Conservation (phyloP, 257 asterid genomes). For the Penstemon davidsonii region DNA sequence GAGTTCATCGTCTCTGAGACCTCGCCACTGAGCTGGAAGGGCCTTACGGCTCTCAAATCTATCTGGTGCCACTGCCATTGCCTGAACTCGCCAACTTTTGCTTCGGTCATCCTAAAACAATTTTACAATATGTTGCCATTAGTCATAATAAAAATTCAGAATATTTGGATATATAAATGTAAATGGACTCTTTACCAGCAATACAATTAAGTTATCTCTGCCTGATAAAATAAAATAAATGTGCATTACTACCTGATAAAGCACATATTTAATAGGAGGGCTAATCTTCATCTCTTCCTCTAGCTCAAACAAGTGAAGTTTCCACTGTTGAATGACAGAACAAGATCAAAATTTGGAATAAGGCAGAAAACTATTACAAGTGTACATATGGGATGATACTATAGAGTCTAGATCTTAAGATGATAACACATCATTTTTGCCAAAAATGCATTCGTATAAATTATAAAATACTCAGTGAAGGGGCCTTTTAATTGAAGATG, state of each 20-base stretch:
- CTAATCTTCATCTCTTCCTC: conserved; percentile 71
- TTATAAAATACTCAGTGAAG: neutral
- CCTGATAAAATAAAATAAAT: neutral
- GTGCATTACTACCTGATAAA: conserved; percentile 54
- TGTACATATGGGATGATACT: neutral
- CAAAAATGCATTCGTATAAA: neutral
- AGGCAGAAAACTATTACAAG: neutral
- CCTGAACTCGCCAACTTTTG: conserved; percentile 83
- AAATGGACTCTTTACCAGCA: neutral
- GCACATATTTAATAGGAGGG: conserved; percentile 68
- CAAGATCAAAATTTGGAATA: conserved; percentile 7
- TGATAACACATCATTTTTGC: neutral
- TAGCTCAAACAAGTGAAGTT: conserved; percentile 77
- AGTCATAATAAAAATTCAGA: neutral
- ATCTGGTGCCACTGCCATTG: conserved; percentile 69
- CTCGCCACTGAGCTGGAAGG: conserved; percentile 85
- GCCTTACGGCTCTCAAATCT: conserved; percentile 83
- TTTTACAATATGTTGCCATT: neutral
- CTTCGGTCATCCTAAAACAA: conserved; percentile 69
- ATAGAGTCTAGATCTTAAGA: neutral
- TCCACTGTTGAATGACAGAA: conserved; percentile 55
- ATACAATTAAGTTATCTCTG: neutral
- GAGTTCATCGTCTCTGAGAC: conserved; percentile 77
- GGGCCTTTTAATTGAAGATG: neutral
- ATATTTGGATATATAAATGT: neutral